Base-by-base conservation (phyloP, 2,329 filamentous ascomycete species). In the Juglanconis juglandina region DNA sequence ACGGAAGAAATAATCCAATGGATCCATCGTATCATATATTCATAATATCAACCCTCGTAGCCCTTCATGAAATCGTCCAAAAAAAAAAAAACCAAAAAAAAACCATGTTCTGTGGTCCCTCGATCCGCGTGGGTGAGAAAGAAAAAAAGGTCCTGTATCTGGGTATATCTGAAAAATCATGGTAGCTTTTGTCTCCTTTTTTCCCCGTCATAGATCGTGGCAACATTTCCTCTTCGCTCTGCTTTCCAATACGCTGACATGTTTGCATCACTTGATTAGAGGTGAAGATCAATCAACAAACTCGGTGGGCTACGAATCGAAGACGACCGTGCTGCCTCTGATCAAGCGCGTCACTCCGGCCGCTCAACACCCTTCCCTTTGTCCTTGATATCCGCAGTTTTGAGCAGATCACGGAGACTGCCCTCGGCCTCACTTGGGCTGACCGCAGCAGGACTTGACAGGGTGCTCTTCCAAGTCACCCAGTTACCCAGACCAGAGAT, bases 341-440 rank as follows among this genome's bases (percentile, higher is more conserved):
- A 17, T 44, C 49, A 41, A 30, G 41, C 11, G 10, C n/a, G 13
- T 57, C 44, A 58, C 34, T 61, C 58, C 41, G 41, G 33, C 24
- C 37, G 62, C 24, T 66, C 66, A 10, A 64, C 64, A 4, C 63
- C 62, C 59, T 70, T 71, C 1, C 67, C 70, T 44, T 70, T 70
- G 53, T 62, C 62, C 42, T 55, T 63, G 13, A 46, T 51, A 14
- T 76, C 71, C 3, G 70, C 69, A 5, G 70, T 68, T 63, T 75
- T 80, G 10, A 87, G 70, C 17, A 87, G 68, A 47, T 83, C 77
- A 57, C 82, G 75, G 30, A 87, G 72, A 57, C 79, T 85, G 1
- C 82, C 82, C 68, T 85, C 83, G 1, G 84, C 84, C 66, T 82
- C 77, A 62, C 80, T 77, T 56, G 71, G 67, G 42, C 6, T 33